These are phyloP conservation scores for Agaricus subrufescens DNA, from an alignment of 768 basidiomycete species.

Conservation along the genomic window DNA sequence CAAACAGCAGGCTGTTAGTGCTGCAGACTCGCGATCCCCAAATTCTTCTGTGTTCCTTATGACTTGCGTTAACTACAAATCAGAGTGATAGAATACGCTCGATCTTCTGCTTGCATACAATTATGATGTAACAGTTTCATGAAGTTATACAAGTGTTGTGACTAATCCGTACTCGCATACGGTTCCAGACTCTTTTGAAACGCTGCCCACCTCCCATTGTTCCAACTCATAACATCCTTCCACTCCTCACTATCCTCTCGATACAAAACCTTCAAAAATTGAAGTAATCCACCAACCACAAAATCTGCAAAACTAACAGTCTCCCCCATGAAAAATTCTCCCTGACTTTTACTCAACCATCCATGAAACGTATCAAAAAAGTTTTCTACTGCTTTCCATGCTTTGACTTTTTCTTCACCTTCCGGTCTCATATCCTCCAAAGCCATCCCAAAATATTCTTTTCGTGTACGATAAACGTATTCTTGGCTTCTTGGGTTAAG, in stretches of 20 bases:
- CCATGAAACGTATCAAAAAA: constrained; percentile 1
- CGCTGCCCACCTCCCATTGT: constrained; percentile 16
- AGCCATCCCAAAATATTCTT: not conserved
- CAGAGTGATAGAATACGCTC: too few species aligned
- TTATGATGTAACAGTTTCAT: too few species aligned
- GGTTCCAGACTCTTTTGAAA: constrained; percentile 9
- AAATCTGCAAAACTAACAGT: constrained; percentile 12
- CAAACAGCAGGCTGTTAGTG: too few species aligned
- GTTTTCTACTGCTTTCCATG: constrained; percentile 3
- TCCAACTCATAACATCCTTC: constrained; percentile 16
- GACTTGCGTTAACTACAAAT: too few species aligned
- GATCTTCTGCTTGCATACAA: too few species aligned
- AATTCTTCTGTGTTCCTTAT: too few species aligned
- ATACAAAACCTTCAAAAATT: constrained; percentile 6
- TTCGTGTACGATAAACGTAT: constrained; percentile 6
- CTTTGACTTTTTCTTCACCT: not conserved
- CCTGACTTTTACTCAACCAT: constrained; percentile 5
- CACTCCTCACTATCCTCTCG: constrained; percentile 16
- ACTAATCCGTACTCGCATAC: not conserved
- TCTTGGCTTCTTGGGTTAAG: constrained; percentile 8
- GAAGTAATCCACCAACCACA: constrained; percentile 1
- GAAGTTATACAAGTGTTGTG: too few species aligned
- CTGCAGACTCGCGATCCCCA: too few species aligned
- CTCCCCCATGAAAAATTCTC: constrained; percentile 7
- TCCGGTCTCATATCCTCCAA: not conserved